phyloP scores from a whole-genome alignment of 208 protist genomes.

The Crithidia sp. region DNA sequence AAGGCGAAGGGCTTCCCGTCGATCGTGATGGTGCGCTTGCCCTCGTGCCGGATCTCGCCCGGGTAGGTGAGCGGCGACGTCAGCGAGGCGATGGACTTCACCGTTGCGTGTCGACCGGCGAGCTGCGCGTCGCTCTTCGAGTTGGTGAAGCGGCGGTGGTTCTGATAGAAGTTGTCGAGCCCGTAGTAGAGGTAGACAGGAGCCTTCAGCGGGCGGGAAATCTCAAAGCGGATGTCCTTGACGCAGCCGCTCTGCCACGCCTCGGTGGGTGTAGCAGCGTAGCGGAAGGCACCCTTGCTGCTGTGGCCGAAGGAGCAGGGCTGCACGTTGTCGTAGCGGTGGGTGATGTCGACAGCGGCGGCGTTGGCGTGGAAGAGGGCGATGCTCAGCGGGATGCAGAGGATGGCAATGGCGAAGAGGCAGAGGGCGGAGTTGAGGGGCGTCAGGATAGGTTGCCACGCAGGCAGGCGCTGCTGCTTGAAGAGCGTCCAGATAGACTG shows the following conservation, averaged over 20 bases:
- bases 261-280: slow-evolving; percentile 9
- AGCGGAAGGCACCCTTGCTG: slow-evolving; percentile 53
- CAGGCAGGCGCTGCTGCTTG: slow-evolving; percentile 95
- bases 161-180: slow-evolving; percentile 98
- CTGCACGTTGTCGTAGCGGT: slow-evolving; percentile 77
- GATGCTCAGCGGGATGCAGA: slow-evolving; percentile 95
- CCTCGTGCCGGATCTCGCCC: slow-evolving; percentile 49
- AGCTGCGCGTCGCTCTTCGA: slow-evolving; percentile 83
- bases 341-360: slow-evolving; percentile 64
- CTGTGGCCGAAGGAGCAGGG: slow-evolving; percentile 43
- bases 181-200: slow-evolving; percentile 98
- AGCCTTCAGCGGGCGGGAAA: slow-evolving; percentile 68
- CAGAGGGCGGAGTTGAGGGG: slow-evolving; percentile 89
- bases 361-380: slow-evolving; percentile 76
- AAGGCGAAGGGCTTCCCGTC: slow-evolving; percentile 28
- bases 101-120: slow-evolving; percentile 37
- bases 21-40: slow-evolving; percentile 24
- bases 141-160: slow-evolving; percentile 95
- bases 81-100: slow-evolving; percentile 31
- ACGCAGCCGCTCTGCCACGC: slow-evolving; percentile 61
- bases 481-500: slow-evolving; percentile 47
- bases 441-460: slow-evolving; percentile 97
- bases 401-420: slow-evolving; percentile 90
- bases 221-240: slow-evolving; percentile 55
- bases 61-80: slow-evolving; percentile 63